Base-by-base conservation (phyloP, 495 filamentous ascomycete species). In the Podospora australis region DNA sequence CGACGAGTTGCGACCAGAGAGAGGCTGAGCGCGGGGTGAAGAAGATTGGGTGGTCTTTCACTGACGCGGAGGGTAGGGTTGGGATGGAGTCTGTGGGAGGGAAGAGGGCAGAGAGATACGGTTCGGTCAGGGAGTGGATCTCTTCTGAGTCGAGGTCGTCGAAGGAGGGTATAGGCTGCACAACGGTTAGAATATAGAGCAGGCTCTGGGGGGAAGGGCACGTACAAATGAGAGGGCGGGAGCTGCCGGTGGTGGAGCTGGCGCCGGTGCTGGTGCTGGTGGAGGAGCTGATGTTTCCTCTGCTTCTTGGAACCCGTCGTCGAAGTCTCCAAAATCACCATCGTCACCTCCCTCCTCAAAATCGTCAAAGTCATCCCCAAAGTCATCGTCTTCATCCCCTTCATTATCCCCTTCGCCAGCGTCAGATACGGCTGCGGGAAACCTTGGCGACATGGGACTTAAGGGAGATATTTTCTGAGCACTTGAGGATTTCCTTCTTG, bases 1-100 rank as follows among this genome's bases (percentile, higher is more conserved):
- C 90, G 14, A 94, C 86, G 24, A 99, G 82, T 68, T 99, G 94
- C 23, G 89, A 87, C 92, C 92, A 99, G 29, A 99, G 78, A 4
- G 94, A 95, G 53, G 84, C 79, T 54, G 86, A 91, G 44, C 80
- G 69, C 17, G 79, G 71, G n/a, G 78, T 80, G 43, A 84, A 74
- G 65, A 89, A 88, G 46, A 81, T 75, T 24, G 79, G 72, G 52
- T 75, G 72, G 28, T 73, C 72, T 52, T 67, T 68, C 20, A 62
- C 44, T 30, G 49, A 9, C 66, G 75, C 24, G 62, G 64, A 39
- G 6, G 58, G 46, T 41, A 68, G 52, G 70, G 70, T 38, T 76
- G 70, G 36, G 73, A 75, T 44, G 73, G 69, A 58, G 46, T 80
- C 64, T n/a, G 70, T 63, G 9, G 70, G 68, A 9, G 80, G 76